Base-by-base conservation (phyloP, 148 eudicot species). In the Nepenthes mirabilis region DNA sequence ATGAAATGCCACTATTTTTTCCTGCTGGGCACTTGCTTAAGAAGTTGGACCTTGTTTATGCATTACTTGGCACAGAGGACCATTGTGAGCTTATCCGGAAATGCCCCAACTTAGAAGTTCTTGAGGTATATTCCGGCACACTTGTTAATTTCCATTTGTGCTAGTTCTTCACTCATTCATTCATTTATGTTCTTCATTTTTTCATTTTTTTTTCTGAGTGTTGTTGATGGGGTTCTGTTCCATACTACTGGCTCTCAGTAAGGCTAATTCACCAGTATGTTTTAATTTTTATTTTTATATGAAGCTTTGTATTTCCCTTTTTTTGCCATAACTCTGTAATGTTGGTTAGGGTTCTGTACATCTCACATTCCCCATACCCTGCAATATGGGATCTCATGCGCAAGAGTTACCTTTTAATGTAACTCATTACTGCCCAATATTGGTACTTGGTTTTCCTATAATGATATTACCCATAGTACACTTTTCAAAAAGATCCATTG, bases 71-170 rank as follows among this genome's bases (percentile, higher is more conserved):
- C 65, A 70, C 84, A 14, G 99, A 81, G 47, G 97, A 81, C 55
- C 89, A 80, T 47, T 83, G 86, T 74, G 76, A 61, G 35, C 73
- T 94, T 48, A 69, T 94, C 36, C 82, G 83, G n/a, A 73, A 64
- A 65, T 94, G 99, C 71, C 93, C 81, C 35, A 94, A 86, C 71
- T 74, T 94, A 66, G 99, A 94, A 79, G 79, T 89, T 71, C 82
- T 94, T 56, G 97, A 90, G 97, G 99, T 94, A 82, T 59, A 65
- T 52, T 56, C 50, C n/a, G 14, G 11, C 10, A 55, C 33, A 59
- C 5, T 36, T 37, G 9, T 13, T 11, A 1, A n/a, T 33, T 12
- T 60, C 37, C 32, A 33, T 50, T 37, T 59, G 14, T 34, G 14
- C 56, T 52, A 45, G 7, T 13, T 59, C 9, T 53, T 8, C 11